Percentiles rank a stretch among this genome's conserved stretches.
phyloP scores from a whole-genome alignment of 1,139 yeast species.

The Pichia sp. region DNA sequence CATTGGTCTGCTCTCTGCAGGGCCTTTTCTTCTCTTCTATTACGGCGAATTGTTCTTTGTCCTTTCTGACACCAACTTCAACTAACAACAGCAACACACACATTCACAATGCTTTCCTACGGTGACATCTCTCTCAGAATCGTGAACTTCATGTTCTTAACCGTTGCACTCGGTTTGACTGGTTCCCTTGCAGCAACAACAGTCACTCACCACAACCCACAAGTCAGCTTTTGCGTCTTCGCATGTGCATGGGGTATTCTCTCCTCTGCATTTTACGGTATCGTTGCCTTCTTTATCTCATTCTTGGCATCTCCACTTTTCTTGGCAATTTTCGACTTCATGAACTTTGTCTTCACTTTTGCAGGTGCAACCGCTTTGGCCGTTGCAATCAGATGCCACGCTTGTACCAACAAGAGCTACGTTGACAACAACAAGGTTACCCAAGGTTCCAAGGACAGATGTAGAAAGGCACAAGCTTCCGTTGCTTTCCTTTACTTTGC shows the following conservation, averaged over 20 bases:
- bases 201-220: constrained; percentile 51
- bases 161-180: constrained; percentile 74
- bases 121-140: constrained; percentile 72
- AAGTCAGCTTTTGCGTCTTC: constrained; percentile 83
- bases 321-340: constrained; percentile 67
- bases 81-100: background rate
- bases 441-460: constrained; percentile 74
- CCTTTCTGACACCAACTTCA: too few relatives aligned
- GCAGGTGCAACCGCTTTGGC: constrained; percentile 94
- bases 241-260: constrained; percentile 81
- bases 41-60: too few relatives aligned
- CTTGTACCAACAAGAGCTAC: constrained; percentile 67
- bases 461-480: constrained; percentile 93
- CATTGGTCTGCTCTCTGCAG: too few relatives aligned
- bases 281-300: constrained; percentile 68
- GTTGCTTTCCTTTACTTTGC: constrained; percentile 88
- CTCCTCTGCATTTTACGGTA: constrained; percentile 74
- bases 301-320: constrained; percentile 85
- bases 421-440: constrained; percentile 56
- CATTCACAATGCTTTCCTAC: constrained; percentile 43
- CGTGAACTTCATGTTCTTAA: constrained; percentile 66
- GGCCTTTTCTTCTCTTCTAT: too few relatives aligned
- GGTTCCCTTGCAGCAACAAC: constrained; percentile 77
- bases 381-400: constrained; percentile 78
- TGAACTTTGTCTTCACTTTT: constrained; percentile 86